Evolutionary conservation across 257 asterid species (phyloP).

Genomic region (Paraleonurus japonicus): DNA sequence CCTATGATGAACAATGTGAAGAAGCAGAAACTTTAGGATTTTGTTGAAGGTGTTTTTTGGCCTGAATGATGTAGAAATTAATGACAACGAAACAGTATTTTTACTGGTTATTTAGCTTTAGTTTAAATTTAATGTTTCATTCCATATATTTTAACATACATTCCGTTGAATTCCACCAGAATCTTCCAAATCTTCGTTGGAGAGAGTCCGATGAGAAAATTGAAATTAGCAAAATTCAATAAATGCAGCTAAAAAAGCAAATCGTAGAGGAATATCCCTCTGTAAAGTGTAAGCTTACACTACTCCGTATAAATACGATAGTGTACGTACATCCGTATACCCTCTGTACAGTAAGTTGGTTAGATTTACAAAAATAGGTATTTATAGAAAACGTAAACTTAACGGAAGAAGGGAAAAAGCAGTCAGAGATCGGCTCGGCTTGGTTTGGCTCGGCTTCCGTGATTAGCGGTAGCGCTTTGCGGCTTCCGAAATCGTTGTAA

Average conservation of each 20-base stretch:
- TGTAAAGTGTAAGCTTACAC: neutral
- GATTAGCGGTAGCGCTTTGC: conserved; percentile 27
- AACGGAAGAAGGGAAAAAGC: conserved; percentile 21
- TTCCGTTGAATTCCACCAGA: neutral
- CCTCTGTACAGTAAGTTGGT: conserved; percentile 1
- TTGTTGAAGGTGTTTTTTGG: conserved; percentile 33
- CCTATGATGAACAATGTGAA: conserved; percentile 30
- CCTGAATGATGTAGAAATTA: conserved; percentile 27
- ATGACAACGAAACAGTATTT: neutral
- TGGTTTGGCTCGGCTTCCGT: conserved; percentile 22
- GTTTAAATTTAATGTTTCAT: neutral
- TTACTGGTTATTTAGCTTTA: neutral
- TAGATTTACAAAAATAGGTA: conserved; percentile 19
- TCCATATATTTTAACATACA: neutral
- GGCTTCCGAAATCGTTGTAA: conserved; percentile 7
- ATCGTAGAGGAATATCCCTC: neutral
- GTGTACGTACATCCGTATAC: neutral
- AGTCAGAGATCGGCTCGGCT: neutral
- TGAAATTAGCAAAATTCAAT: neutral
- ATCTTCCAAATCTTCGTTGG: neutral
- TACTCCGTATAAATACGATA: neutral
- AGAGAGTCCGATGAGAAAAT: neutral
- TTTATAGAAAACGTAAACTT: conserved; percentile 28
- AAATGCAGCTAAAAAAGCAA: neutral
- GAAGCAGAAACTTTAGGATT: conserved; percentile 24